Conservation (phyloP, 2,329 filamentous ascomycete genomes). For the Colletotrichum shisoi region DNA sequence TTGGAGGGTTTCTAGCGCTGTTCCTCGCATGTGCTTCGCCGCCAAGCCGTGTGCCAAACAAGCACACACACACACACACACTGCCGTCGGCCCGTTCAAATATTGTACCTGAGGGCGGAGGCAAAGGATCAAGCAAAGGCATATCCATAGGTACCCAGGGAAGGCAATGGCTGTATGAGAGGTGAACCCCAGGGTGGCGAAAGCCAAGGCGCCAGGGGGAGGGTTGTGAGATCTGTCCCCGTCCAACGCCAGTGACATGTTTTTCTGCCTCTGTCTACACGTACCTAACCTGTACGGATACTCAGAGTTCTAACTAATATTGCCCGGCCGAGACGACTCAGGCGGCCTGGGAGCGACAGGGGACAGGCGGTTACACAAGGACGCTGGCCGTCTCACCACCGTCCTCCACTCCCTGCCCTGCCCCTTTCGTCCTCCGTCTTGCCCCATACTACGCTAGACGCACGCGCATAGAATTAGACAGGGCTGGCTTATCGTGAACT, state of each 20-base stretch:
- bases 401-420: too few relatives aligned
- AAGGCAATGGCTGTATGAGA: not conserved
- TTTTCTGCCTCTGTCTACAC: not conserved
- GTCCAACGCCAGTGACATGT: conserved; percentile 5
- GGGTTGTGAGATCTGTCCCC: conserved; percentile 10
- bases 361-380: conserved; percentile 27
- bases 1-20: conserved; percentile 16
- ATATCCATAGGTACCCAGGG: too few relatives aligned
- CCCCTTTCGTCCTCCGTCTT: not conserved
- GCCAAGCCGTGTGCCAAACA: conserved; percentile 1
- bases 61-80: too few relatives aligned
- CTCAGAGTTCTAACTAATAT: not conserved
- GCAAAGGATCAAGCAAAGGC: not conserved
- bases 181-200: conserved; percentile 28
- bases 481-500: conserved; percentile 26
- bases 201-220: conserved; percentile 28
- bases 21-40: conserved; percentile 15
- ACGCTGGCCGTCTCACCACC: conserved; percentile 34
- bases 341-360: conserved; percentile 22
- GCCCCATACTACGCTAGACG: conserved; percentile 31
- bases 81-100: conserved; percentile 1
- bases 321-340: conserved; percentile 29
- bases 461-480: conserved; percentile 30
- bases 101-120: not conserved
- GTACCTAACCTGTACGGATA: too few relatives aligned